Conservation (phyloP, 2,329 filamentous ascomycete species). For the Alternaria triticina region DNA sequence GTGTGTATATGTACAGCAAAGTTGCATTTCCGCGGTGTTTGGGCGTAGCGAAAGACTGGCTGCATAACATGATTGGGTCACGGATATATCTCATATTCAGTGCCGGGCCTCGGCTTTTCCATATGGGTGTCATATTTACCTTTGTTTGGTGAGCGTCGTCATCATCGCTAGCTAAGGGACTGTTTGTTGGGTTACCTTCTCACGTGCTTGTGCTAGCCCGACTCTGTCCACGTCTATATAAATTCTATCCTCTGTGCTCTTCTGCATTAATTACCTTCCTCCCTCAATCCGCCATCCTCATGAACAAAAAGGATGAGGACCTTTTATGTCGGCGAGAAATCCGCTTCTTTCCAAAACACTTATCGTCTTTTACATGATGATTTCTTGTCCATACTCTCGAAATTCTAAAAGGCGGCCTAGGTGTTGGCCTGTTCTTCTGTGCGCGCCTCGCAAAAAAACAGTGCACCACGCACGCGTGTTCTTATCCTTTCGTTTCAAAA, state of each 20-base stretch:
- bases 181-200: neutral
- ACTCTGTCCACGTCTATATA: neutral
- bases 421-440: neutral
- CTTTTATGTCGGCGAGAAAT: too few species aligned
- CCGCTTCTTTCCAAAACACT: neutral
- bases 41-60: neutral
- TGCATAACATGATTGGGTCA: neutral
- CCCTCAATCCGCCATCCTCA: neutral
- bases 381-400: neutral
- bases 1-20: neutral
- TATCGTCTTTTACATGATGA: neutral
- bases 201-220: neutral
- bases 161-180: neutral
- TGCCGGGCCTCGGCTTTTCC: neutral
- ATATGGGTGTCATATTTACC: neutral
- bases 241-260: neutral
- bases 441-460: neutral
- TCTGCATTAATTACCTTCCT: neutral
- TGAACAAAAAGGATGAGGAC: too few species aligned
- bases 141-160: neutral
- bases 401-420: neutral
- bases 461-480: neutral
- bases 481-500: rapidly evolving
- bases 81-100: neutral
- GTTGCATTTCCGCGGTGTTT: constrained; percentile 1